phyloP scores from a whole-genome alignment of 768 basidiomycete species.

The Russula virescens region DNA sequence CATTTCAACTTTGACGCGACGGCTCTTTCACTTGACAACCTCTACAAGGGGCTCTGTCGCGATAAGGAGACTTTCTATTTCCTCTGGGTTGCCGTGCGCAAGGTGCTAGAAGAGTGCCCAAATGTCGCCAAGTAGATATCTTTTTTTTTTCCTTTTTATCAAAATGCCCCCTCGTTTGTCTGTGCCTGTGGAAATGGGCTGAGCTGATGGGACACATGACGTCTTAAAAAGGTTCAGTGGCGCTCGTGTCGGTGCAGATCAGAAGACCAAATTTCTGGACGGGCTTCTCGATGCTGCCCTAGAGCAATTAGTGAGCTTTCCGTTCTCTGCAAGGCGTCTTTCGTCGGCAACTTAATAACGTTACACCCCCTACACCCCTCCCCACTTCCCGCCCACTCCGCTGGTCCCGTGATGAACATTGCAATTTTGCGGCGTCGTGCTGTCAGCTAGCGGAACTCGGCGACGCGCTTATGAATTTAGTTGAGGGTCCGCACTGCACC shows the following conservation, averaged over 20 bases:
- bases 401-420: neutral
- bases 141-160: no score
- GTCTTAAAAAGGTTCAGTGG: conserved; percentile 17
- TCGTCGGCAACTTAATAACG: conserved; percentile 10
- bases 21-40: conserved; percentile 12
- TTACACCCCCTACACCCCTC: no score
- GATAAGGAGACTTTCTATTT: conserved; percentile 20
- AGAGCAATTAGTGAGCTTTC: conserved; percentile 17
- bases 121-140: neutral
- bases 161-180: neutral
- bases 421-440: neutral
- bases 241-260: conserved; percentile 8
- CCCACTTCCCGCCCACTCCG: neutral
- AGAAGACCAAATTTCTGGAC: conserved; percentile 8
- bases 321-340: neutral
- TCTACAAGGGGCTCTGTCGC: conserved; percentile 2
- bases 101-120: conserved; percentile 19
- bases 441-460: conserved; percentile 48
- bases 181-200: conserved; percentile 8
- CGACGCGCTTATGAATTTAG: conserved; percentile 38
- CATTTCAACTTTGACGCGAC: conserved; percentile 14
- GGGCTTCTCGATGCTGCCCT: conserved; percentile 17
- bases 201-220: conserved; percentile 14
- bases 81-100: conserved; percentile 24
- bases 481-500: conserved; percentile 41